Evolutionary conservation across 805 yeast genomes (phyloP), one percentile per base, ranked within the genome.

Genomic region (Candida maltosa): DNA sequence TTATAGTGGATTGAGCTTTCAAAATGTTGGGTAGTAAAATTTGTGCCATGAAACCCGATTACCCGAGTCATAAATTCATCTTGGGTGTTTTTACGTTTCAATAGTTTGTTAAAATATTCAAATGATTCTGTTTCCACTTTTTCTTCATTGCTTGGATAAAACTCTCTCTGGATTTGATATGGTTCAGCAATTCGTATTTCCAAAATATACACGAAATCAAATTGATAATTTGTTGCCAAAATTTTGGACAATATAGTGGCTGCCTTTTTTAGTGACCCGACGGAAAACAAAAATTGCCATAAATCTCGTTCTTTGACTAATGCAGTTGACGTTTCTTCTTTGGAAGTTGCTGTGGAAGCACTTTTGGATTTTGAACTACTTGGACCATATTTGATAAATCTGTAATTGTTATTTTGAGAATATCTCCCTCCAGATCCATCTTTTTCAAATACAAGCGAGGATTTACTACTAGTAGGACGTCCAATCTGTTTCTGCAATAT

Each of bases 341-440:
- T 14, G 21, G 26, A 26, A 6, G 32, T 26, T 11, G 26, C 29
- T 10, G 29, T 45, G 6, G 27, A 26, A 6, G 12, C 25, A 14
- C 16, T 16, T 32, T 32, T 34, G 25, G 25, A 29, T 33, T 15
- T 32, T 11, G 35, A 18, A 36, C n/a, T 21, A 23, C 17, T 36
- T 34, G 24, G 35, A 32, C 10, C 36, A 24, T 31, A 42, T 17
- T 34, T 62, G 60, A 62, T 57, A 44, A 70, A 68, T 38, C 72
- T 57, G 35, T 76, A 65, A 38, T 61, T 68, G 31, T 62, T 61
- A 44, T 73, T 73, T 36, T 66, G 79, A 3, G 67, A 60, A 45
- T 78, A 79, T n/a, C 80, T 73, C 11, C 72, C 70, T 11, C 84
- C 85, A 5, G 83, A 75, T 0, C 83, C 83, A 55, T 79, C 84